Conservation (phyloP, 495 filamentous ascomycete genomes). For the Podospora tetraspora region DNA sequence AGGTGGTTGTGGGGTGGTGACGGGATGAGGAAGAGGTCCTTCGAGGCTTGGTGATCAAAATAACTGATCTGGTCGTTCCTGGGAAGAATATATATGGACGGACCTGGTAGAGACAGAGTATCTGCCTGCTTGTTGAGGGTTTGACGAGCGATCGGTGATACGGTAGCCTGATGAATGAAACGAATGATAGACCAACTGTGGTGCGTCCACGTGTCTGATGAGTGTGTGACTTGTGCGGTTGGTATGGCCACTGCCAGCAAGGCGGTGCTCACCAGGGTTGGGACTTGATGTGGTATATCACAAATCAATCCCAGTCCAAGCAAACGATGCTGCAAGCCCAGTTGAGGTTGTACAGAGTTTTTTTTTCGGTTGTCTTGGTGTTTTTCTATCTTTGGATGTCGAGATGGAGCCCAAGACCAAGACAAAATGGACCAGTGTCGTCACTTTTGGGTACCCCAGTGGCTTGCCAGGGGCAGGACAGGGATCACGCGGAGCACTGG, state of each 20-base stretch:
- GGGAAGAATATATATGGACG: not conserved
- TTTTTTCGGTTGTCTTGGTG: not conserved
- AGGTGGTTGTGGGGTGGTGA: slow-evolving; percentile 4
- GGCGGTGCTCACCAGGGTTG: not conserved
- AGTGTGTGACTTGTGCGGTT: not conserved
- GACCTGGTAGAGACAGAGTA: not conserved
- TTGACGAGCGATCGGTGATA: slow-evolving; percentile 9
- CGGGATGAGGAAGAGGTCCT: not conserved
- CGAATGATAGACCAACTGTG: not conserved
- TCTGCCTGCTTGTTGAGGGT: slow-evolving; percentile 2
- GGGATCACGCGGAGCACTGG: slow-evolving; percentile 7
- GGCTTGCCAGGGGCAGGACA: slow-evolving; percentile 12
- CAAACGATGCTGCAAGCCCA: not conserved
- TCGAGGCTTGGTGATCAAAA: not conserved
- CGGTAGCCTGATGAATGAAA: slow-evolving; percentile 10
- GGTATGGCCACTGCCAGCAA: not conserved
- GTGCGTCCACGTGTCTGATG: not conserved
- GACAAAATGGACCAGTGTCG: slow-evolving; percentile 2
- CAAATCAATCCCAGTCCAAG: not conserved
- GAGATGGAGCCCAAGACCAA: not conserved
- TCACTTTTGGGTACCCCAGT: slow-evolving; percentile 20
- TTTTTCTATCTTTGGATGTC: not conserved
- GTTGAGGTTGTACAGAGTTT: not conserved
- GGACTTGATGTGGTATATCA: not conserved
- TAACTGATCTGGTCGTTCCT: not conserved